A percentile compares a stretch with the other conserved stretches of the same genome.
phyloP scores from a whole-genome alignment of 108 stramenopile genomes.

The Chaetoceros tenuissimus region DNA sequence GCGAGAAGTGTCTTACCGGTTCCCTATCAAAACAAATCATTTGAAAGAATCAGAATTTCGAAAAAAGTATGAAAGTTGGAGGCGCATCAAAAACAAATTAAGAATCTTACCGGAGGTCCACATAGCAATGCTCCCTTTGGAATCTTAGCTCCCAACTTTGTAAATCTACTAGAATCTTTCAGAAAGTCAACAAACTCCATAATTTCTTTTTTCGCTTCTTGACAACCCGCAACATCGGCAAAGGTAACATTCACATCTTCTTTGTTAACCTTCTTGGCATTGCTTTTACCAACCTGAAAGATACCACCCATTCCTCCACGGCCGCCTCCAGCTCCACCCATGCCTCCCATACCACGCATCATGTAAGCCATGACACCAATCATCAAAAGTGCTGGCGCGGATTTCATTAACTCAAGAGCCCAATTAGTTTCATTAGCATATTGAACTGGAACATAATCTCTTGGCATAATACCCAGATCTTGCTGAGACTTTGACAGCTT shows the following conservation, averaged over 20 bases:
- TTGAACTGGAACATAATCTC: slow-evolving; percentile 90
- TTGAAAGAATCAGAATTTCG: neutral
- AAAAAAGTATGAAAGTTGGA: neutral
- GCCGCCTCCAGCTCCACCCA: slow-evolving; percentile 45
- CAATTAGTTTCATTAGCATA: slow-evolving; percentile 90
- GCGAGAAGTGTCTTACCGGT: slow-evolving; percentile 97
- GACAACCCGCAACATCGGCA: slow-evolving; percentile 97
- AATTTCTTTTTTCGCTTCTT: slow-evolving; percentile 96
- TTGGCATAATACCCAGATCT: slow-evolving; percentile 69
- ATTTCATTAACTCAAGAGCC: slow-evolving; percentile 62
- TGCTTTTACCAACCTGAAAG: slow-evolving; percentile 80
- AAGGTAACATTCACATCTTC: slow-evolving; percentile 84
- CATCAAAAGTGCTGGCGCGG: slow-evolving; percentile 67
- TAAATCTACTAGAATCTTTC: slow-evolving; percentile 80
- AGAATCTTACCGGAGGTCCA: slow-evolving; percentile 95
- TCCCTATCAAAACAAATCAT: slow-evolving; percentile 20
- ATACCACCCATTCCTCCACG: slow-evolving; percentile 76
- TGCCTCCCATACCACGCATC: slow-evolving; percentile 69
- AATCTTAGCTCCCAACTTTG: slow-evolving; percentile 93
- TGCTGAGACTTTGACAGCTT: slow-evolving; percentile 90
- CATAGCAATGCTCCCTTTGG: slow-evolving; percentile 93
- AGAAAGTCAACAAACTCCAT: slow-evolving; percentile 99
- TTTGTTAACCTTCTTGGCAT: slow-evolving; percentile 80
- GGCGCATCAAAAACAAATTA: too few species aligned
- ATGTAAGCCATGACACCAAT: slow-evolving; percentile 72